Percentiles rank a stretch among this genome's conserved stretches.
Evolutionary conservation across 352 stramenopile species (phyloP).

Genomic region (Phytopythium cucurbitacearum): DNA sequence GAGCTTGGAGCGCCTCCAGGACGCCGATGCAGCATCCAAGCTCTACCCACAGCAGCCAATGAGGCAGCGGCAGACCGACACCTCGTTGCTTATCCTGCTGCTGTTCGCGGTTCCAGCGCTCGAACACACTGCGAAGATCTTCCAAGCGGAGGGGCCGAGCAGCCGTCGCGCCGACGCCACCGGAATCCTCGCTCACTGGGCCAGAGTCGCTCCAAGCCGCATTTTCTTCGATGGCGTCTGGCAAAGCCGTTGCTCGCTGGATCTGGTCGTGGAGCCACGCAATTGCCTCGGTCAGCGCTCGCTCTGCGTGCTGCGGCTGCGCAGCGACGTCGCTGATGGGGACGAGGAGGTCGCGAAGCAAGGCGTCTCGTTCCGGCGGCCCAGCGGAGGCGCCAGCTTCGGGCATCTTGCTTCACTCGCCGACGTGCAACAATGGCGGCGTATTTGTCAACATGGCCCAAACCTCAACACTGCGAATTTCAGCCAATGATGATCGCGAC

Average conservation of each 20-base stretch:
- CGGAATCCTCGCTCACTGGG: too few relatives aligned
- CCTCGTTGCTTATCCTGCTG: conserved; percentile 1
- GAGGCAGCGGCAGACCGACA: conserved; percentile 3
- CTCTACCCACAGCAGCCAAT: conserved; percentile 31
- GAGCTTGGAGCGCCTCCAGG: not conserved
- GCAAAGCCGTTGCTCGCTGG: not conserved
- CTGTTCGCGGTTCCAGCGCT: conserved; percentile 17
- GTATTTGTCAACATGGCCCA: too few relatives aligned
- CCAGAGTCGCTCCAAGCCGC: not conserved
- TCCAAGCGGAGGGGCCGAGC: not conserved
- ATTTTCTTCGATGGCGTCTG: not conserved
- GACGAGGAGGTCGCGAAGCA: not conserved
- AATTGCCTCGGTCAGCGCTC: conserved; percentile 10
- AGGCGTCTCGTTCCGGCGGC: not conserved
- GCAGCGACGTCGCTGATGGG: not conserved
- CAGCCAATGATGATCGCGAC: too few relatives aligned
- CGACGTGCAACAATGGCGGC: not conserved
- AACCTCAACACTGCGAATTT: too few relatives aligned
- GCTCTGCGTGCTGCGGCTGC: conserved; percentile 3
- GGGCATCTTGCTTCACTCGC: not conserved
- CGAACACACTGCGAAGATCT: conserved; percentile 13
- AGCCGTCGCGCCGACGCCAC: too few relatives aligned
- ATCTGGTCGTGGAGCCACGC: conserved; percentile 14
- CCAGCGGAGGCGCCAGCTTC: too few relatives aligned
- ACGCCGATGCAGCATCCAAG: conserved; percentile 21